Conservation (phyloP, 441 rosid genomes). For the Erodium chrysanthum region DNA sequence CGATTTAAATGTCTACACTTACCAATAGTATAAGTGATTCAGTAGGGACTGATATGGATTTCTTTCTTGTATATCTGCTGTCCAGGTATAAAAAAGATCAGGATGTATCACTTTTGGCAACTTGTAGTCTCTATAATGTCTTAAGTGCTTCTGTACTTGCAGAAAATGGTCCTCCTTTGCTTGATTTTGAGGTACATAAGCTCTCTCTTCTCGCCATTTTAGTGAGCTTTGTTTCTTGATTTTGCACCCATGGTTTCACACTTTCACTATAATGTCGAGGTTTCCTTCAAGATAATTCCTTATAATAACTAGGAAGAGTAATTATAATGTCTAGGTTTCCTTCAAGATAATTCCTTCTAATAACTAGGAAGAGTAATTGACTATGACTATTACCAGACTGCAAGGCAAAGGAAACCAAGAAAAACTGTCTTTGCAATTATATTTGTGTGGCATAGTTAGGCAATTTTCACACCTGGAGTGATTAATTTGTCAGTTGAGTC, state of each 20-base stretch:
- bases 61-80: conserved; percentile 16
- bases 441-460: background rate
- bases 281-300: background rate
- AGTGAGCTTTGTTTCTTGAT: background rate
- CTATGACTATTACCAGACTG: background rate
- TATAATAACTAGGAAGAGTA: background rate
- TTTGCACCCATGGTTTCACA: background rate
- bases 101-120: conserved; percentile 70
- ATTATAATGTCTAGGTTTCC: conserved; percentile 6
- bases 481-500: conserved; percentile 1
- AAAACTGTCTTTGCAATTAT: background rate
- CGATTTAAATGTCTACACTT: too few relatives aligned
- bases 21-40: background rate
- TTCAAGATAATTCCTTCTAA: background rate
- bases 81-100: conserved; percentile 78
- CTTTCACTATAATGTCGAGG: conserved; percentile 2
- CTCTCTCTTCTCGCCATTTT: background rate
- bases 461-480: background rate
- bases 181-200: conserved; percentile 78
- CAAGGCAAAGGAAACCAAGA: conserved; percentile 1
- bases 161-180: conserved; percentile 97
- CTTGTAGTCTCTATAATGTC: conserved; percentile 71
- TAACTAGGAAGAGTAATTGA: background rate
- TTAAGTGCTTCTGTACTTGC: conserved; percentile 68
- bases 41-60: conserved; percentile 1